These are phyloP conservation scores for Solanum infundibuliforme DNA, from an alignment of 257 asterid genomes.

Conservation along the genomic window DNA sequence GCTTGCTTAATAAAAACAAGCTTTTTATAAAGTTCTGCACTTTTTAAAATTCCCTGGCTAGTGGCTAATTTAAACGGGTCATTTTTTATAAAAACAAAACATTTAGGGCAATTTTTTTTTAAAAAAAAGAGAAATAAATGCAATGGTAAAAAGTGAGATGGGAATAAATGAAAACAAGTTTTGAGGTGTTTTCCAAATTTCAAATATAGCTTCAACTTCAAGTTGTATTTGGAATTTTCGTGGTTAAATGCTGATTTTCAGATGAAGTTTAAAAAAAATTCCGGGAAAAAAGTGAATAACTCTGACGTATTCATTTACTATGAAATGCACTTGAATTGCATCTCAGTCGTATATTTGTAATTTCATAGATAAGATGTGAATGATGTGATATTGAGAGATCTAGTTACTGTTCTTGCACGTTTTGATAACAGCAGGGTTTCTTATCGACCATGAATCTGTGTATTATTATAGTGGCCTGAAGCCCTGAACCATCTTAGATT, in stretches of 20 bases:
- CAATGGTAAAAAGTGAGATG: background rate
- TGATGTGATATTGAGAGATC: background rate
- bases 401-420: background rate
- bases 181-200: background rate
- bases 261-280: background rate
- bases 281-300: background rate
- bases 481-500: background rate
- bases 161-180: background rate
- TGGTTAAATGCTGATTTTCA: background rate
- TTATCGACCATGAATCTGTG: background rate
- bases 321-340: background rate
- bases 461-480: background rate
- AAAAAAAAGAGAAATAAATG: background rate
- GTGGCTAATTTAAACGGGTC: background rate
- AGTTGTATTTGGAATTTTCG: background rate
- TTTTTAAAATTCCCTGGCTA: background rate
- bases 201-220: background rate
- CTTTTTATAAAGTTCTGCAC: background rate
- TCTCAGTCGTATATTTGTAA: background rate
- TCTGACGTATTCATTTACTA: background rate
- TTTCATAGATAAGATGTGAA: background rate
- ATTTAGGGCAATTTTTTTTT: background rate
- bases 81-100: background rate
- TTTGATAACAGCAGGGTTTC: background rate
- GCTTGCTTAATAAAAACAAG: background rate